phyloP scores from a whole-genome alignment of 768 basidiomycete genomes.

The Kwoniella pini region DNA sequence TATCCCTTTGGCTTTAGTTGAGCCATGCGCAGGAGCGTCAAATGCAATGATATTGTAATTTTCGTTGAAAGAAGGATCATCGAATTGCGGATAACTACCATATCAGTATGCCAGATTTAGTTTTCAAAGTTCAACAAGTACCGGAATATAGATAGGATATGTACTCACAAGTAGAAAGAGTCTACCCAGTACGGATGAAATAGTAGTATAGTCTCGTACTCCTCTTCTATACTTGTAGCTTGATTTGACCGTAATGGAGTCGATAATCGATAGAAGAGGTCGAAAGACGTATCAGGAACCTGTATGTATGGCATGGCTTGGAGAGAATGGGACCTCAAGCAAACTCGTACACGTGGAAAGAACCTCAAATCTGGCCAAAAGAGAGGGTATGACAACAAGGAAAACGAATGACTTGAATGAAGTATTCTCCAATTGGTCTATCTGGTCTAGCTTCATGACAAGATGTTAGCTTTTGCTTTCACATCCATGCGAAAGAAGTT shows the following conservation, averaged over 20 bases:
- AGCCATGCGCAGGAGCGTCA: slow-evolving; percentile 27
- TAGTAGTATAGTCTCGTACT: slow-evolving; percentile 20
- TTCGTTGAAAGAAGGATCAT: slow-evolving; percentile 26
- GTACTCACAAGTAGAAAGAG: slow-evolving; percentile 24
- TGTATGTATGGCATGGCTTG: neutral
- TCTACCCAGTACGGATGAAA: slow-evolving; percentile 23
- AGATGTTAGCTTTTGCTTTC: too few species aligned
- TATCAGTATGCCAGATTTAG: neutral
- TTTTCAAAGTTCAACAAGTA: neutral
- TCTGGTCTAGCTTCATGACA: too few species aligned
- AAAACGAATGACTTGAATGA: too few species aligned
- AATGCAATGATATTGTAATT: slow-evolving; percentile 32
- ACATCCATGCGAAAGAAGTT: too few species aligned
- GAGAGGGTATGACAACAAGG: too few species aligned
- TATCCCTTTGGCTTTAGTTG: neutral
- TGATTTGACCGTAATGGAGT: neutral
- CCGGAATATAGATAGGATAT: neutral
- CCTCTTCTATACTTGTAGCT: slow-evolving; percentile 13
- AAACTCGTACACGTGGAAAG: too few species aligned
- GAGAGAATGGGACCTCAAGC: too few species aligned
- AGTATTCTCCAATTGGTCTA: too few species aligned
- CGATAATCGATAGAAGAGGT: slow-evolving; percentile 13
- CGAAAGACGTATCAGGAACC: slow-evolving; percentile 2
- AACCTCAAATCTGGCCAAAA: too few species aligned
- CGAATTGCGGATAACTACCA: slow-evolving; percentile 31